Base-by-base conservation (phyloP, 2,329 filamentous ascomycete species). In the Pyrenochaeta sp. region DNA sequence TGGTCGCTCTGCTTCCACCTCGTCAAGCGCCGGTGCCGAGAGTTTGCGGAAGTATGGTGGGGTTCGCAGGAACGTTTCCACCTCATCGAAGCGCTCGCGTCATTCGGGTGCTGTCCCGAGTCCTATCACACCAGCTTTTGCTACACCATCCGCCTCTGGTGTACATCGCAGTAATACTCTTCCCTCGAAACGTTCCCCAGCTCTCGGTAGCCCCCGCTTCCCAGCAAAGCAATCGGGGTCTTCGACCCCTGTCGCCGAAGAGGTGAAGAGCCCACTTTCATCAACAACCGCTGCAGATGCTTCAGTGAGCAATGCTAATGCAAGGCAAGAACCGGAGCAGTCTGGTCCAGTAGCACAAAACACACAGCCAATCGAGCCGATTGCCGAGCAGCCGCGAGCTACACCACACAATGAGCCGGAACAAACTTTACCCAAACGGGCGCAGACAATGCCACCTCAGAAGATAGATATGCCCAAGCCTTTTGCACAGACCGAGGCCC, bases 131-230 rank as follows among this genome's bases (percentile, higher is more conserved):
- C 61, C 68, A 7, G 55, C 60, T 0, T 72, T 69, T 36, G 53
- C 44, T 6, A 58, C 67, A 10, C 53, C 66, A 3, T 53, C 84
- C 31, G 72, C 72, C 21, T 75, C 77, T 28, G 81, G 84, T 30
- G 78, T 89, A n/a, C 81, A 86, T 61, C 76, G 86, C 55, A 96
- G 93, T 73, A 97, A 97, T 67, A 99, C 94, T 3, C 80, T 97
- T 10, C 94, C 94, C 1, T 94, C 93, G 0, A 96, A 96, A 67
- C 87, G 88, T 67, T 94, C 90, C 0, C 90, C 90, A 6, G 84
- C 83, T 7, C 72, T 92, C 29, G 53, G 59, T n/a, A 62, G 60
- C 23, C 53, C 60, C 26, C 63, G 67, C n/a, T 71, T 71, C 4
- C 46, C 49, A 21, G 56, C 63, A 35, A 80, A 79, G 58, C 73